Evolutionary conservation across 192 early-diverging fungal species (phyloP).

Genomic region (Phlyctochytrium planicorne): DNA sequence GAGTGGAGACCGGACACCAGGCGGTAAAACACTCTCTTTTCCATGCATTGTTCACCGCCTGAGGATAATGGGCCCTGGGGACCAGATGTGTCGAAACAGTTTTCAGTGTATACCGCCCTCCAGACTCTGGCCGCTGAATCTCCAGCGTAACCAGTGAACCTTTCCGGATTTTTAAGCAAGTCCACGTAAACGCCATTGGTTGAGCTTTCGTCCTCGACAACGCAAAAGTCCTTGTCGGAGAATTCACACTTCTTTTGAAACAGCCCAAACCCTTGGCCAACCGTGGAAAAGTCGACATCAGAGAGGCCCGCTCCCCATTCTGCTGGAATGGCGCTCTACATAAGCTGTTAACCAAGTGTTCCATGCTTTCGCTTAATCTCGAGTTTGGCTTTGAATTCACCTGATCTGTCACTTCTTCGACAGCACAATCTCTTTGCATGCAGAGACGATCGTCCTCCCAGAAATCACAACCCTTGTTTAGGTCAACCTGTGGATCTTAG

Average conservation of each 20-base stretch:
- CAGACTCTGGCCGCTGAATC: conserved; percentile 85
- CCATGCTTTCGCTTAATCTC: no score
- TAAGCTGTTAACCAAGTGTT: no score
- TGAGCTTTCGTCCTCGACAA: conserved; percentile 73
- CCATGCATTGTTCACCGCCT: conserved; percentile 53
- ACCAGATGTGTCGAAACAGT: conserved; percentile 81
- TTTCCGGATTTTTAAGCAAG: conserved; percentile 88
- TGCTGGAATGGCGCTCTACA: conserved; percentile 41
- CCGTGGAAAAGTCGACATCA: conserved; percentile 65
- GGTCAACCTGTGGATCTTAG: conserved; percentile 72
- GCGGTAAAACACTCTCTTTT: conserved; percentile 75
- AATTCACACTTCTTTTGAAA: conserved; percentile 40
- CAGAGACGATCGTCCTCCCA: conserved; percentile 86
- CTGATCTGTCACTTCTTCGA: conserved; percentile 73
- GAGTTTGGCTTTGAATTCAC: conserved; percentile 19
- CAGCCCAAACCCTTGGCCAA: conserved; percentile 30
- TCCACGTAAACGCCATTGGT: conserved; percentile 83
- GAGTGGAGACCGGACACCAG: conserved; percentile 79
- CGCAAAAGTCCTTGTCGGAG: conserved; percentile 77
- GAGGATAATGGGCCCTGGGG: background rate
- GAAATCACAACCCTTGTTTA: conserved; percentile 86
- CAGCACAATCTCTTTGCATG: conserved; percentile 80
- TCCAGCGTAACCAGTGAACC: conserved; percentile 96
- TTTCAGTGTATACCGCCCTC: conserved; percentile 96
- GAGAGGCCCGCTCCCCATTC: conserved; percentile 62